phyloP scores from a whole-genome alignment of 768 basidiomycete species.

The Collybiopsis luxurians region DNA sequence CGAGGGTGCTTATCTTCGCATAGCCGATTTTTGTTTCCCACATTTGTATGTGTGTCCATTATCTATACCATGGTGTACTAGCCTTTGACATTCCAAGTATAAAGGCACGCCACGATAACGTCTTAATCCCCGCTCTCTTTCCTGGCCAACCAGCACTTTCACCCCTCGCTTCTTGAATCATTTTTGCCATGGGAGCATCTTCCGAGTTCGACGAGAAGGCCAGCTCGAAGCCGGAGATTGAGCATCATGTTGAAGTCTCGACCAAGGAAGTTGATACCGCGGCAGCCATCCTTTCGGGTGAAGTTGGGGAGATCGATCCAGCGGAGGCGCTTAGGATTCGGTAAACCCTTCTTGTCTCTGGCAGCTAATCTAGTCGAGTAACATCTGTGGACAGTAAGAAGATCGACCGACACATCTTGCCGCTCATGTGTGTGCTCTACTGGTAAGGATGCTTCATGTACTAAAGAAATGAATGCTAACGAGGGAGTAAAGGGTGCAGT shows the following conservation, averaged over 20 bases:
- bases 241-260: conserved; percentile 34
- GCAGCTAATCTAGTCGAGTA: not conserved
- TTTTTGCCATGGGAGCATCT: not conserved
- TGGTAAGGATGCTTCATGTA: conserved; percentile 35
- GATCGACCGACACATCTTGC: conserved; percentile 43
- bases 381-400: conserved; percentile 26
- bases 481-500: conserved; percentile 65
- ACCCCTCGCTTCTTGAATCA: no score
- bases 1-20: no score
- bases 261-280: conserved; percentile 42
- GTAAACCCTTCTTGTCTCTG: conserved; percentile 14
- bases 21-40: no score
- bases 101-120: no score
- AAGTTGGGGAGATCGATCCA: conserved; percentile 29
- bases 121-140: no score
- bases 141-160: no score
- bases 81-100: no score
- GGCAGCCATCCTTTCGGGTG: conserved; percentile 40
- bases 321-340: conserved; percentile 37
- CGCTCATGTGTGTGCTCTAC: conserved; percentile 44
- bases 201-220: conserved; percentile 22
- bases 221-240: not conserved
- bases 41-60: no score
- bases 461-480: no score
- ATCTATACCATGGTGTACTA: no score